These are phyloP conservation scores for Penicillium sp. DNA, from an alignment of 2,329 filamentous ascomycete species.

Conservation along the genomic window DNA sequence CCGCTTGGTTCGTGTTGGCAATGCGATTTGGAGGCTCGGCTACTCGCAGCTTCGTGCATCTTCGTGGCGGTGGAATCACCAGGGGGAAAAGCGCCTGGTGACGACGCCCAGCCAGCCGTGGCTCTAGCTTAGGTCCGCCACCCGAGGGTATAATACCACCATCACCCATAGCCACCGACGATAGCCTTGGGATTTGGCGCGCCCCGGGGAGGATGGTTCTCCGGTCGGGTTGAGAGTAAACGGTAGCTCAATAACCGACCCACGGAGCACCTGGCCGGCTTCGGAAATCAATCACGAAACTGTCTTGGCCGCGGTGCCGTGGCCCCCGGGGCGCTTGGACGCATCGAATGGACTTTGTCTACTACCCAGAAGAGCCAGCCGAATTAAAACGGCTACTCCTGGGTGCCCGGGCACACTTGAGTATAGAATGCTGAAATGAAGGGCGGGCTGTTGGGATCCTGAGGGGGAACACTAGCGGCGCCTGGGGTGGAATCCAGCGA, in stretches of 20 bases:
- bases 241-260: not conserved
- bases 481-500: not conserved
- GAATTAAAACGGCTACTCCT: not conserved
- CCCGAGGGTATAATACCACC: not conserved
- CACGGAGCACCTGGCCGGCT: constrained; percentile 1
- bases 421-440: not conserved
- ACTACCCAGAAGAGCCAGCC: not conserved
- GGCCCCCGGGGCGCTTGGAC: not conserved
- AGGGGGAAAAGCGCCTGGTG: not conserved
- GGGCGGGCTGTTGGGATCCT: not conserved
- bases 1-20: not conserved
- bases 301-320: not conserved
- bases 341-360: not conserved
- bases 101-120: not conserved
- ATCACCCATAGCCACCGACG: too few relatives aligned
- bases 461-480: not conserved
- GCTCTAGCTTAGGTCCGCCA: not conserved
- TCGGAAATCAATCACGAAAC: not conserved
- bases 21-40: not conserved
- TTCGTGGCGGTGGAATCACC: not conserved
- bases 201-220: not conserved
- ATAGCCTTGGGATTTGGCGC: not conserved
- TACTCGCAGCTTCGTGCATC: not conserved
- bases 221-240: constrained; percentile 1
- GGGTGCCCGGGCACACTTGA: not conserved